Evolutionary conservation across 2,329 filamentous ascomycete species (phyloP).

Genomic region (Cadophora luteo-olivacea): DNA sequence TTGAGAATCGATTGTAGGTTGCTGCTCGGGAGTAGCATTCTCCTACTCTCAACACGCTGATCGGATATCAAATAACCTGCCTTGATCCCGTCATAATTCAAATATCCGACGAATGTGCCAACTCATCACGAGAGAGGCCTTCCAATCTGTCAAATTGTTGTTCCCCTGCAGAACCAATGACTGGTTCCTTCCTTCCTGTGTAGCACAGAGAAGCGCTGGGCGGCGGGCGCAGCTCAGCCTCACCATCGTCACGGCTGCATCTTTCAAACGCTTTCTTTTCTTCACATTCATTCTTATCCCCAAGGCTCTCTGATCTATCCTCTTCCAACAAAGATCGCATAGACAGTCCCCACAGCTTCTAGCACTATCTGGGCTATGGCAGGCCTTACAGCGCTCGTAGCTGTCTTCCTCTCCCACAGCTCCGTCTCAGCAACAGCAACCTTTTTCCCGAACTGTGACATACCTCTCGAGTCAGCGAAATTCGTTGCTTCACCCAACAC

Average conservation of each 20-base stretch:
- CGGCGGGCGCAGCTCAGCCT: neutral
- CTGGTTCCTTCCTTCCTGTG: too few relatives aligned
- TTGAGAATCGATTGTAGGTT: neutral
- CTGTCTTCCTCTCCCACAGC: neutral
- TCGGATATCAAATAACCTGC: too few relatives aligned
- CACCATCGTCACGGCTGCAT: neutral
- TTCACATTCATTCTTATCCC: neutral
- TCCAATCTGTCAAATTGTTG: too few relatives aligned
- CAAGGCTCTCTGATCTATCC: neutral
- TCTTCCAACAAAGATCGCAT: too few relatives aligned
- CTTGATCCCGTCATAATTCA: too few relatives aligned
- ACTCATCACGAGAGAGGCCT: too few relatives aligned
- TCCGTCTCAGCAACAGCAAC: neutral
- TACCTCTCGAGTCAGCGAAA: neutral
- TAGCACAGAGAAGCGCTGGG: neutral
- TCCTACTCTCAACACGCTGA: too few relatives aligned
- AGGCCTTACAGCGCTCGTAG: neutral
- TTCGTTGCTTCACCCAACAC: conserved; percentile 1
- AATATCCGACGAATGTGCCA: too few relatives aligned
- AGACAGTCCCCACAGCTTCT: neutral
- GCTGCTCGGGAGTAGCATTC: too few relatives aligned
- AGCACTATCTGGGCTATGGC: neutral
- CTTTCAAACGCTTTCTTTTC: neutral
- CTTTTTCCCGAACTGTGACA: neutral
- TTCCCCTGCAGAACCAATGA: too few relatives aligned